Base-by-base conservation (phyloP, 345 rosid genomes). In the Sisymbrium altissimum region DNA sequence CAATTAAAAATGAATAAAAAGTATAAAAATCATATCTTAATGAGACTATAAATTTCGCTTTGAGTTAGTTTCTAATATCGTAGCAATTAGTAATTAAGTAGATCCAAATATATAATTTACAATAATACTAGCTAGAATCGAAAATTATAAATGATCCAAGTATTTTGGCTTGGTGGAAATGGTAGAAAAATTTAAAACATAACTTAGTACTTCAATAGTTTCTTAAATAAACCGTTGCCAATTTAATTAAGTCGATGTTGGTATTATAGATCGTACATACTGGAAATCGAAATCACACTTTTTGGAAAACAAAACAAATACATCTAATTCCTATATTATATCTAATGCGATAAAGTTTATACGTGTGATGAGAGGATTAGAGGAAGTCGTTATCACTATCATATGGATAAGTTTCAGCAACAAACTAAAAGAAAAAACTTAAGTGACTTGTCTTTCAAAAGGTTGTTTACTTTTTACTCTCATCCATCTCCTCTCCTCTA, bases 351-450 rank as follows among this genome's bases (percentile, higher is more conserved):
- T 46, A 58, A 58, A 66, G 57, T 6, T 45, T 74, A 27, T 48
- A 67, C 73, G 72, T 74, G 78, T 66, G 4, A 18, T 15, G 9
- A 40, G 68, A 74, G 45, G 38, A 66, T 74, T 49, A 29, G 61
- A 35, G 45, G 66, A 58, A 14, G 68, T 74, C 78, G 73, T 74
- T 67, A 60, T 74, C 78, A 49, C 7, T 25, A 18, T 43, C 64
- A 68, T 43, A 68, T 68, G 74, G 79, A 75, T 68, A 75, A 75
- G 74, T 52, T 58, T 75, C 4, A 14, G 33, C 64, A 68, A 68
- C 64, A 52, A 61, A 33, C 79, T 52, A 61, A 61, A 75, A 61
- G 57, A 68, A 46, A 67, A 66, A 12, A 59, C 55, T 29, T 59
- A 49, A 59, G 55, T 67, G 63, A 67, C 68, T 50, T 60, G 56